Percentiles rank a stretch among this genome's conserved stretches.
Conservation (phyloP, 2,329 filamentous ascomycete genomes). For the Fusarium pilosicola region DNA sequence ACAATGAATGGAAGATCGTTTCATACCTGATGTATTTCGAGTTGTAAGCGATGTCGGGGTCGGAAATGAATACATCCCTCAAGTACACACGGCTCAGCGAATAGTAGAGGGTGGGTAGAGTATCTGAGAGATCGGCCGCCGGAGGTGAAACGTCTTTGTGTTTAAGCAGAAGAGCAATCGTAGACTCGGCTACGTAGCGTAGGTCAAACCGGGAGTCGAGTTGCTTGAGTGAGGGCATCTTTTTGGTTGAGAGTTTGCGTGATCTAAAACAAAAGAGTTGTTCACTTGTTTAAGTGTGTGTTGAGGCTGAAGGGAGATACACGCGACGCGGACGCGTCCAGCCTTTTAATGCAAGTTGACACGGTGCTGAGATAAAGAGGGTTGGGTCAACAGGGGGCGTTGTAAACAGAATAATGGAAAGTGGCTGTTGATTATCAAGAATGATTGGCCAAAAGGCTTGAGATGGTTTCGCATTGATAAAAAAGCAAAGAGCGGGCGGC, state of each 20-base stretch:
- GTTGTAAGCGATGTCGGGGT: neutral
- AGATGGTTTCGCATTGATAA: neutral
- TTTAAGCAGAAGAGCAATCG: neutral
- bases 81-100: neutral
- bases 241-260: neutral
- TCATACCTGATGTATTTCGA: neutral
- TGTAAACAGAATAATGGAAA: neutral
- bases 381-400: neutral
- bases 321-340: neutral
- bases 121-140: neutral
- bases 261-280: neutral
- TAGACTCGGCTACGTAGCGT: neutral
- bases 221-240: neutral
- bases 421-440: neutral
- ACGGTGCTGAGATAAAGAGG: neutral
- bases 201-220: neutral
- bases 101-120: neutral
- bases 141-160: neutral
- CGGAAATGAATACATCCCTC: neutral
- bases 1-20: neutral
- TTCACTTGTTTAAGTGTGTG: neutral
- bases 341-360: neutral
- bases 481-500: neutral
- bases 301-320: neutral
- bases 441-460: neutral